Evolutionary conservation across 2,329 filamentous ascomycete species (phyloP).

Genomic region (Phaeophleospora eucalypticola): DNA sequence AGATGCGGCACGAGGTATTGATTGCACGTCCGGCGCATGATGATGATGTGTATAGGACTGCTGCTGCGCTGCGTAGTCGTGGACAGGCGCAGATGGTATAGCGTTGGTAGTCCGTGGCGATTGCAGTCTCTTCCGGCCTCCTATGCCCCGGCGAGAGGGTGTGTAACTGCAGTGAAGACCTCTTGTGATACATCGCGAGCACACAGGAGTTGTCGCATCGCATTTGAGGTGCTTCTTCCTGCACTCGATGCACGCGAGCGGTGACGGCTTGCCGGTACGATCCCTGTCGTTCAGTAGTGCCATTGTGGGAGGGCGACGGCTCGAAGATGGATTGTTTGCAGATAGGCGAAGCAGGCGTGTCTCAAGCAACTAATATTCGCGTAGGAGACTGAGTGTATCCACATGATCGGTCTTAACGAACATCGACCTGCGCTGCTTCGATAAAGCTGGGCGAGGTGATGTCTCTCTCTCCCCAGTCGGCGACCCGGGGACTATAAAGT

Average conservation of each 20-base stretch:
- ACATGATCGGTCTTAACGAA: too few relatives aligned
- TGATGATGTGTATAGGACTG: conserved; percentile 1
- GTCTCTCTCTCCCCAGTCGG: too few relatives aligned
- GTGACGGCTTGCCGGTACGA: conserved; percentile 6
- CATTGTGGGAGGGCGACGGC: not conserved
- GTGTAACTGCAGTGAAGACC: conserved; percentile 66
- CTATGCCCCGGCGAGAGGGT: conserved; percentile 70
- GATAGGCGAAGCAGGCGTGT: too few relatives aligned
- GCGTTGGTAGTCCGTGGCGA: conserved; percentile 30
- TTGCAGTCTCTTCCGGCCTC: conserved; percentile 46
- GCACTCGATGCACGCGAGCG: conserved; percentile 38
- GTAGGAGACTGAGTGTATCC: too few relatives aligned
- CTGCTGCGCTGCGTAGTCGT: not conserved
- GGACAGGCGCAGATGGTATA: not conserved
- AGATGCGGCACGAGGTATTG: not conserved
- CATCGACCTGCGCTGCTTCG: too few relatives aligned
- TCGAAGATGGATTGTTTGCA: not conserved
- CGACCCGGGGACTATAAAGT: too few relatives aligned
- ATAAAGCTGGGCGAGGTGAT: too few relatives aligned
- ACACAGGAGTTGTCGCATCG: conserved; percentile 62
- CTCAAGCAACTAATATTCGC: too few relatives aligned
- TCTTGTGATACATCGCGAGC: conserved; percentile 60
- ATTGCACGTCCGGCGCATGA: too few relatives aligned
- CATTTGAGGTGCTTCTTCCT: conserved; percentile 68
- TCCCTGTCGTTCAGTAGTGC: not conserved